A percentile compares a stretch with the other conserved stretches of the same genome.
These are phyloP conservation scores for Trichoderma gamsii DNA, from an alignment of 495 filamentous ascomycete species.

Conservation along the genomic window DNA sequence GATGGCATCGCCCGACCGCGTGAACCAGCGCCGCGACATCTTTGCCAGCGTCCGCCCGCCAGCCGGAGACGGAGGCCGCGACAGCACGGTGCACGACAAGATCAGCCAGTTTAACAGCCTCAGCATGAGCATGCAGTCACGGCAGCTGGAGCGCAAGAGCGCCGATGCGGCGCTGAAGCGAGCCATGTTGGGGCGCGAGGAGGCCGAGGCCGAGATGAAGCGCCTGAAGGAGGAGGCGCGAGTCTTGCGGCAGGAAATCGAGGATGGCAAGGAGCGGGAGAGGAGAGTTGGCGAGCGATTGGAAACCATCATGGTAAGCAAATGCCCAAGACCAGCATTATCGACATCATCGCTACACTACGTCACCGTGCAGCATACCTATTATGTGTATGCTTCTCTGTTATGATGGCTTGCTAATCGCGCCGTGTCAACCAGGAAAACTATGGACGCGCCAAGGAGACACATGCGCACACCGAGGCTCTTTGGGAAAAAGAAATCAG, in stretches of 20 bases:
- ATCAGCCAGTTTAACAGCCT: constrained; percentile 78
- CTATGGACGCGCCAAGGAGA: constrained; percentile 66
- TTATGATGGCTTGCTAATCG: not conserved
- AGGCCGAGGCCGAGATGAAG: constrained; percentile 66
- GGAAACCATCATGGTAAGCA: constrained; percentile 64
- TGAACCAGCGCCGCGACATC: constrained; percentile 58
- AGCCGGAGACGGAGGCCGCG: constrained; percentile 41
- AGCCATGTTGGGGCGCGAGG: constrained; percentile 77
- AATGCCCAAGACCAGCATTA: not conserved
- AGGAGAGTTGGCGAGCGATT: constrained; percentile 69
- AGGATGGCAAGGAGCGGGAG: constrained; percentile 69
- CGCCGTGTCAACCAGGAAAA: constrained; percentile 53
- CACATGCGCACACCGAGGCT: constrained; percentile 61
- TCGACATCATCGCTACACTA: not conserved
- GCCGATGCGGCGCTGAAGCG: constrained; percentile 69
- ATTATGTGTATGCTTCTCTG: not conserved
- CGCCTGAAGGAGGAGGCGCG: constrained; percentile 53
- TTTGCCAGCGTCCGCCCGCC: constrained; percentile 23
- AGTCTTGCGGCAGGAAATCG: constrained; percentile 48
- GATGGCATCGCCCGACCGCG: constrained; percentile 72
- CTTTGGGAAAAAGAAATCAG: constrained; percentile 82
- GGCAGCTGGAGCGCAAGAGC: constrained; percentile 53
- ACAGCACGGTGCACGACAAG: constrained; percentile 72
- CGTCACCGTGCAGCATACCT: not conserved
- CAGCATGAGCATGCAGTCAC: constrained; percentile 55